A percentile compares a stretch with the other conserved stretches of the same genome.
These are phyloP conservation scores for Chaetoscypha palmicola DNA, from an alignment of 2,329 filamentous ascomycete species.

Conservation along the genomic window DNA sequence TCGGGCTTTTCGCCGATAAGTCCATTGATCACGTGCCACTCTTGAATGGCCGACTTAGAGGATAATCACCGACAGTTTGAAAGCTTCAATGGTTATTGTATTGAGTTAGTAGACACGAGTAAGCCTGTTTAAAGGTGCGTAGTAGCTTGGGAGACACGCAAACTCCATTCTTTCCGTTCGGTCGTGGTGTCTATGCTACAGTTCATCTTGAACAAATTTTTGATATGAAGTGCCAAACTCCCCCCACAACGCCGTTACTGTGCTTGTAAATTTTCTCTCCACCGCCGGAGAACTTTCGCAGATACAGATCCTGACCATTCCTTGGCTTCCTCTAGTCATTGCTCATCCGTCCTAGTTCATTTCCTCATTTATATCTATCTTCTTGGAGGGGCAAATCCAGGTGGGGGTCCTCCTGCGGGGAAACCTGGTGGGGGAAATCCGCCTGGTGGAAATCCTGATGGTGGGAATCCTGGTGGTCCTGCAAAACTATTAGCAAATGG, in stretches of 20 bases:
- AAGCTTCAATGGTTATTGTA: too few relatives aligned
- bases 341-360: conserved; percentile 14
- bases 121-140: too few relatives aligned
- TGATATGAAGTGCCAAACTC: conserved; percentile 27
- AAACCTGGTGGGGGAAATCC: conserved; percentile 32
- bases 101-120: too few relatives aligned
- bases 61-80: too few relatives aligned
- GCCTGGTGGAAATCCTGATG: conserved; percentile 33
- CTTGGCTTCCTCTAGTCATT: neutral
- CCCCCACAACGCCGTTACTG: conserved; percentile 30
- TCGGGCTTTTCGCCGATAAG: too few relatives aligned
- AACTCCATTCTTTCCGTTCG: conserved; percentile 15
- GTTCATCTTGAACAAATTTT: conserved; percentile 21
- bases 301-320: conserved; percentile 7
- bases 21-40: too few relatives aligned
- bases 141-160: conserved; percentile 9
- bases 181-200: conserved; percentile 30
- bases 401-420: conserved; percentile 47
- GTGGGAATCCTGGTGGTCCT: conserved; percentile 39
- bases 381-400: conserved; percentile 37
- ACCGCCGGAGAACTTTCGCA: conserved; percentile 6
- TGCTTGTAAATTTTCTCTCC: conserved; percentile 21
- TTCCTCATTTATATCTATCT: too few relatives aligned
- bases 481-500: conserved; percentile 12
- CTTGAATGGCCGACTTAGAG: too few relatives aligned